phyloP scores from a whole-genome alignment of 371 early-diverging fungal species.

The Batkoa obscura region DNA sequence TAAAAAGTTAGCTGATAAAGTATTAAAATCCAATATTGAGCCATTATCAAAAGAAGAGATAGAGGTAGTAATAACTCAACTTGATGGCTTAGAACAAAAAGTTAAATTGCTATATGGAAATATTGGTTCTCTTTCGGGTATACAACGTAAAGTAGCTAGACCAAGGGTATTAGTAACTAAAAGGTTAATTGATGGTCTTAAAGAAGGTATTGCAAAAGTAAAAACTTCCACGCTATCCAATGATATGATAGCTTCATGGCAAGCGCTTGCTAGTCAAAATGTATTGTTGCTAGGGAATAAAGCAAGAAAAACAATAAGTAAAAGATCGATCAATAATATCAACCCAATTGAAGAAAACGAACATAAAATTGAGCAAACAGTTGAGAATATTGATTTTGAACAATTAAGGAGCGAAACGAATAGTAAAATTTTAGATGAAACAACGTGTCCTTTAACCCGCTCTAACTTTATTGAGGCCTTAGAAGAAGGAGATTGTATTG shows the following conservation, averaged over 20 bases:
- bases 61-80: not conserved
- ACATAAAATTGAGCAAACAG: conserved; percentile 11
- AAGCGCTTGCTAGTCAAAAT: conserved; percentile 15
- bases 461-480: conserved; percentile 15
- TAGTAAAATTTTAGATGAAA: not conserved
- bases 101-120: not conserved
- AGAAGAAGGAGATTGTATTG: conserved; percentile 17
- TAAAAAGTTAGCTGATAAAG: no score
- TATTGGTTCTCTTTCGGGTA: conserved; percentile 9
- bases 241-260: conserved; percentile 16
- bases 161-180: not conserved
- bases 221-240: conserved; percentile 10
- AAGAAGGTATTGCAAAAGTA: not conserved
- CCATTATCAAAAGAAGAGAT: conserved; percentile 1
- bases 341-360: conserved; percentile 14
- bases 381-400: conserved; percentile 12
- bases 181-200: not conserved
- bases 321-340: conserved; percentile 15
- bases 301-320: conserved; percentile 14
- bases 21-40: no score
- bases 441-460: not conserved
- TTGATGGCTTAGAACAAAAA: not conserved
- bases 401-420: conserved; percentile 9
- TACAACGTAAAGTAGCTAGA: not conserved
- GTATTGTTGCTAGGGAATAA: conserved; percentile 10